A percentile compares a stretch with the other conserved stretches of the same genome.
These are phyloP conservation scores for Flaveria brownii DNA, from an alignment of 129 eudicot species.

Conservation along the genomic window DNA sequence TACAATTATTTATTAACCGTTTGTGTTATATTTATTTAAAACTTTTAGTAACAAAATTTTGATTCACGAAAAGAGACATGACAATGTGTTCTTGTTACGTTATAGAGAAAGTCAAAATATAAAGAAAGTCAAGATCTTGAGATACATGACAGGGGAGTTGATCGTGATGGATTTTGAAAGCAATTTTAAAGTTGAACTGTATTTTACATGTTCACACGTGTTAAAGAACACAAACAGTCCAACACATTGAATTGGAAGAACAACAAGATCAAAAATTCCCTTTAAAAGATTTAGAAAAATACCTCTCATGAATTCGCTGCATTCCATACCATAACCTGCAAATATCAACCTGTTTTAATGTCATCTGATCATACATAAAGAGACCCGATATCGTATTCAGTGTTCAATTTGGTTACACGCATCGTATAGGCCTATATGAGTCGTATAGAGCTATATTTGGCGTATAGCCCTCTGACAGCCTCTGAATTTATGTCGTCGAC, in stretches of 20 bases:
- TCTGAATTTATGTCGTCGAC: too few relatives aligned
- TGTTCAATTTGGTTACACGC: too few relatives aligned
- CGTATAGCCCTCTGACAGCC: too few relatives aligned
- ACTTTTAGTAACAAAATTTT: too few relatives aligned
- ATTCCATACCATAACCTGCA: constrained; percentile 99
- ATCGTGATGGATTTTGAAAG: constrained; percentile 10
- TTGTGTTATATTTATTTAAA: too few relatives aligned
- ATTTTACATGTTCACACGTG: constrained; percentile 11
- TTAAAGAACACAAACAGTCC: neutral
- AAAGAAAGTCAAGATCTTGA: constrained; percentile 8
- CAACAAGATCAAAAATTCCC: too few relatives aligned
- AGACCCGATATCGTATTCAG: too few relatives aligned
- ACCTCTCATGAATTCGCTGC: constrained; percentile 99
- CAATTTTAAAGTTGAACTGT: neutral
- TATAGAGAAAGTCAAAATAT: neutral
- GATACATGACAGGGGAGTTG: constrained; percentile 18
- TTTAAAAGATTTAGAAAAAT: neutral
- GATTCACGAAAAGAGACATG: neutral
- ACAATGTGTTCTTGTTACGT: neutral
- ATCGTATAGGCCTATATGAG: too few relatives aligned
- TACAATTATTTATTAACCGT: too few relatives aligned
- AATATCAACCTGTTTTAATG: neutral
- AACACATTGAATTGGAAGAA: neutral
- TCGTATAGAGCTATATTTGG: too few relatives aligned
- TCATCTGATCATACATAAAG: too few relatives aligned